Conservation (phyloP, 108 stramenopile species). For the Phaeodactylum tricornutum region DNA sequence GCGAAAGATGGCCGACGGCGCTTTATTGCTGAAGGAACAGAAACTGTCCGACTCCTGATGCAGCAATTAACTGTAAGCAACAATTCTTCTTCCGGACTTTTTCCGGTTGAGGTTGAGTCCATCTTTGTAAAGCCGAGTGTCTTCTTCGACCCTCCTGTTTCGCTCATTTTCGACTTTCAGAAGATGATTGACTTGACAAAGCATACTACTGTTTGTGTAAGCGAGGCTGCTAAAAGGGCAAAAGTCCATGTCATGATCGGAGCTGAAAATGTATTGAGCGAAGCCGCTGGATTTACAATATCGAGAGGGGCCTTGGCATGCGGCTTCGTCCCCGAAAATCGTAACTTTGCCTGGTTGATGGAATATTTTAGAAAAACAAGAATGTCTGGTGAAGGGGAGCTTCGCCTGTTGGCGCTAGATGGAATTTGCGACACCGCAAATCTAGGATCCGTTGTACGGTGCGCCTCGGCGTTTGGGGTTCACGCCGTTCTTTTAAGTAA, state of each 20-base stretch:
- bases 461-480: constrained; percentile 57
- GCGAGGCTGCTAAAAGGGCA: too few species aligned
- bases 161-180: constrained; percentile 23
- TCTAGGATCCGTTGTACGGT: constrained; percentile 65
- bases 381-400: too few species aligned
- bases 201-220: not conserved
- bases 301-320: constrained; percentile 61
- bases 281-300: constrained; percentile 55
- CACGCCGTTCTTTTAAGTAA: constrained; percentile 58
- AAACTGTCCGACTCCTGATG: constrained; percentile 55
- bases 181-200: constrained; percentile 1
- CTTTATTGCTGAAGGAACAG: constrained; percentile 74
- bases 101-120: constrained; percentile 31
- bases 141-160: constrained; percentile 19
- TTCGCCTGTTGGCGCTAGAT: constrained; percentile 58
- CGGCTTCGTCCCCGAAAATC: constrained; percentile 39
- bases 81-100: not conserved
- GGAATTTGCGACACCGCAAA: constrained; percentile 69
- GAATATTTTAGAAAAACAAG: constrained; percentile 16
- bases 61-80: constrained; percentile 27
- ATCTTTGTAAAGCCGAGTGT: constrained; percentile 53
- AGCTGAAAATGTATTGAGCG: constrained; percentile 30
- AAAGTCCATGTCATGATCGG: constrained; percentile 46
- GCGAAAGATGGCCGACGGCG: constrained; percentile 10
- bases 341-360: constrained; percentile 41